A percentile compares a stretch with the other conserved stretches of the same genome.
Evolutionary conservation across 345 rosid genomes (phyloP).

Genomic region (Populus simonii): DNA sequence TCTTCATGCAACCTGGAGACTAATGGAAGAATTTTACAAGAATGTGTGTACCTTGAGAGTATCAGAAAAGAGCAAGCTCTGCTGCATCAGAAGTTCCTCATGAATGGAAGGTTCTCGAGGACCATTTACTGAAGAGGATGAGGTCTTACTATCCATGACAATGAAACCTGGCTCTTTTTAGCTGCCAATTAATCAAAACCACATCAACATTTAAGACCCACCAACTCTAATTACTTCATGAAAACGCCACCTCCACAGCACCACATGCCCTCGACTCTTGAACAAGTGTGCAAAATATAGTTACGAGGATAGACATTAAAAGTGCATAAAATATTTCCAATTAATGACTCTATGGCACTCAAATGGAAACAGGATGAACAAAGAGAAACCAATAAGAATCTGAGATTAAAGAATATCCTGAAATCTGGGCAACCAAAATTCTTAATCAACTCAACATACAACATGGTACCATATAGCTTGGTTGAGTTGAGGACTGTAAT

Average conservation of each 20-base stretch:
- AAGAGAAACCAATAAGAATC: neutral
- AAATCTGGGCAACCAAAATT: neutral
- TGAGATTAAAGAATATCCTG: neutral
- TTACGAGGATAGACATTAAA: neutral
- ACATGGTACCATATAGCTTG: neutral
- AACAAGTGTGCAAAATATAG: neutral
- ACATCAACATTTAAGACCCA: neutral
- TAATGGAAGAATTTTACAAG: neutral
- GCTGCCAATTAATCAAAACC: neutral
- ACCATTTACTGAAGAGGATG: constrained; percentile 40
- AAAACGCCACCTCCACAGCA: neutral
- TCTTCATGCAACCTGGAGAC: neutral
- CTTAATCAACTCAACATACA: neutral
- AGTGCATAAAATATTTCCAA: neutral
- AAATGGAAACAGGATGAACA: neutral
- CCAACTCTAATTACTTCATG: neutral
- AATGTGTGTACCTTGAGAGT: constrained; percentile 54
- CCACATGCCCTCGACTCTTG: neutral
- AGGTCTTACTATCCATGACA: constrained; percentile 29
- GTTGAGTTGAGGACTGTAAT: neutral
- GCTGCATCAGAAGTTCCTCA: constrained; percentile 71
- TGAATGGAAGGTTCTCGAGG: constrained; percentile 47
- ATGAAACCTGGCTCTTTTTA: constrained; percentile 2
- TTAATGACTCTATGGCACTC: neutral
- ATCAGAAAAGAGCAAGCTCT: constrained; percentile 63